Evolutionary conservation across 2,329 filamentous ascomycete genomes (phyloP).

Genomic region (Aspergillus eucalypticola): DNA sequence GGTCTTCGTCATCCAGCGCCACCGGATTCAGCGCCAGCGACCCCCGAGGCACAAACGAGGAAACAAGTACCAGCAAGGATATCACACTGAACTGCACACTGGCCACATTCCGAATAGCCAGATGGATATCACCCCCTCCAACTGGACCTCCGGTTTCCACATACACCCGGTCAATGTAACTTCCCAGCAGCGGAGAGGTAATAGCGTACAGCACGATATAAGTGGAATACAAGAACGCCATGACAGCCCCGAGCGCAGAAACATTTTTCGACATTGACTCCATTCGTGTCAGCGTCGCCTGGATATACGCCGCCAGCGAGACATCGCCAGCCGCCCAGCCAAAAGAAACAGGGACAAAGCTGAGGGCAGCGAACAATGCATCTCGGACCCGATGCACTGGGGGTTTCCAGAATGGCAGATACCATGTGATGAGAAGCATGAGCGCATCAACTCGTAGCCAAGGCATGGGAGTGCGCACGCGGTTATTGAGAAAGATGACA

Average conservation of each 20-base stretch:
- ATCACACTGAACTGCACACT: constrained; percentile 18
- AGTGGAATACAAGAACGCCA: constrained; percentile 19
- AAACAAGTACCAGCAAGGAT: constrained; percentile 12
- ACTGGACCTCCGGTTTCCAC: constrained; percentile 13
- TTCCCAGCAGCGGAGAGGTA: constrained; percentile 18
- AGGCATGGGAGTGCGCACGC: constrained; percentile 16
- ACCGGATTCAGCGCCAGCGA: constrained; percentile 15
- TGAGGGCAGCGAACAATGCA: constrained; percentile 17
- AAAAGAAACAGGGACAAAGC: constrained; percentile 18
- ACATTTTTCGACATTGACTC: constrained; percentile 17
- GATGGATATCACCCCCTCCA: constrained; percentile 17
- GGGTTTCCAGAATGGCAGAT: constrained; percentile 18
- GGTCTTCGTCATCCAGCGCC: constrained; percentile 13
- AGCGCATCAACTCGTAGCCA: constrained; percentile 19
- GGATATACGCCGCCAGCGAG: constrained; percentile 20
- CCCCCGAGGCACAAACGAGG: constrained; percentile 18
- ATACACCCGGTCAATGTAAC: constrained; percentile 20
- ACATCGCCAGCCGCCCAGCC: constrained; percentile 21
- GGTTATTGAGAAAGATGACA: constrained; percentile 16
- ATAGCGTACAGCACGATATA: constrained; percentile 20
- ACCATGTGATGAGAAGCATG: constrained; percentile 19
- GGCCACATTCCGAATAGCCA: constrained; percentile 15
- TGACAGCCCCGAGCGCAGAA: constrained; percentile 17
- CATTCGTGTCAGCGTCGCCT: constrained; percentile 17
- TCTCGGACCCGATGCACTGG: neutral